Percentiles rank a stretch among this genome's conserved stretches.
Evolutionary conservation across 208 protist species (phyloP).

Genomic region (Wallacemonas sp.): DNA sequence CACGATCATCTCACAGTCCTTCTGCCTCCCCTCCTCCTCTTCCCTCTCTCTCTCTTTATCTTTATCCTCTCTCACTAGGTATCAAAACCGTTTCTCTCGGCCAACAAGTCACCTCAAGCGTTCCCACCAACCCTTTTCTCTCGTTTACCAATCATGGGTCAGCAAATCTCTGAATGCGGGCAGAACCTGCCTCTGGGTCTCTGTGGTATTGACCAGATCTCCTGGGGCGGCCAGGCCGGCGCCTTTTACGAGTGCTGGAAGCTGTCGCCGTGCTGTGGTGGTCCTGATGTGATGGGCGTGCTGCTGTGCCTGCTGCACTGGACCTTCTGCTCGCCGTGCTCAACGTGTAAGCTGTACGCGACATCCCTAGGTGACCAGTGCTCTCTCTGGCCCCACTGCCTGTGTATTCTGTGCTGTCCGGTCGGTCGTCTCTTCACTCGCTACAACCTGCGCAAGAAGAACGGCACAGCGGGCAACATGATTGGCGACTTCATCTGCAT

Average conservation of each 20-base stretch:
- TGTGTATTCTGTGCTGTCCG: constrained; percentile 66
- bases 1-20: neutral
- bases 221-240: constrained; percentile 64
- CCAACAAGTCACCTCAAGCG: too few relatives aligned
- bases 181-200: constrained; percentile 47
- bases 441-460: constrained; percentile 85
- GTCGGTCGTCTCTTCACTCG: constrained; percentile 70
- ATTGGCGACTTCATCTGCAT: constrained; percentile 75
- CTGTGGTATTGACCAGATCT: constrained; percentile 62
- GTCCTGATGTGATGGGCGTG: constrained; percentile 41
- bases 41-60: constrained; percentile 7
- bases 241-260: constrained; percentile 80
- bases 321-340: constrained; percentile 45
- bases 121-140: too few relatives aligned
- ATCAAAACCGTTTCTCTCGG: neutral
- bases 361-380: constrained; percentile 64
- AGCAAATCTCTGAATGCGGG: constrained; percentile 48
- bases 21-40: neutral
- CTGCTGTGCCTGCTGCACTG: constrained; percentile 65
- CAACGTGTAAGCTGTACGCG: constrained; percentile 70
- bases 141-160: constrained; percentile 38
- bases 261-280: constrained; percentile 66
- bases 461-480: constrained; percentile 69
- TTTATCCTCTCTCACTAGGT: neutral
- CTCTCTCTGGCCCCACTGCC: constrained; percentile 68